Evolutionary conservation across 495 filamentous ascomycete species (phyloP).

Genomic region (Aspergillus conjunctus): DNA sequence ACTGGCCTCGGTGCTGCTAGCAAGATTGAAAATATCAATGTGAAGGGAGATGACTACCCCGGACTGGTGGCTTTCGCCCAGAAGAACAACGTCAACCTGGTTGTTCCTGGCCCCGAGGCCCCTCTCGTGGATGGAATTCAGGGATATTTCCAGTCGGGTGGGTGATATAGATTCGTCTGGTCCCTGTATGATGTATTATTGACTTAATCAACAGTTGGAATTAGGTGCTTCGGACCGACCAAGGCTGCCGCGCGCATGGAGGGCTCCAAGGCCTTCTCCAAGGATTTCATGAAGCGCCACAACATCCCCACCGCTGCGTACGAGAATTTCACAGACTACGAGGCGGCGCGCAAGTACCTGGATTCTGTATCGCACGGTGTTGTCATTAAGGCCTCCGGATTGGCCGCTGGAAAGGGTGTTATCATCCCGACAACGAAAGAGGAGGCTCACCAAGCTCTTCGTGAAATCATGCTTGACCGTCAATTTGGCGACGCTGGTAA

Average conservation of each 20-base stretch:
- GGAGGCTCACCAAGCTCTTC: slow-evolving; percentile 79
- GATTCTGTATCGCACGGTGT: slow-evolving; percentile 73
- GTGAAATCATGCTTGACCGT: slow-evolving; percentile 86
- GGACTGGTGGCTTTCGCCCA: slow-evolving; percentile 74
- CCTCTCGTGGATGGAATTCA: slow-evolving; percentile 92
- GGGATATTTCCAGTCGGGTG: slow-evolving; percentile 72
- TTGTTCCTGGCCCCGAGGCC: slow-evolving; percentile 89
- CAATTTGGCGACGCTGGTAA: slow-evolving; percentile 86
- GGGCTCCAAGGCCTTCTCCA: slow-evolving; percentile 94
- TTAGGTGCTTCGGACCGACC: slow-evolving; percentile 84
- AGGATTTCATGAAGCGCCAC: slow-evolving; percentile 96
- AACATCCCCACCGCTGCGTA: slow-evolving; percentile 89
- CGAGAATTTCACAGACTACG: slow-evolving; percentile 83
- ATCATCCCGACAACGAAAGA: slow-evolving; percentile 78
- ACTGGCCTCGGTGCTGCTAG: slow-evolving; percentile 63
- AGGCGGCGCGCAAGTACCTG: slow-evolving; percentile 73
- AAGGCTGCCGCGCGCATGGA: slow-evolving; percentile 88
- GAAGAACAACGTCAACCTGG: slow-evolving; percentile 74
- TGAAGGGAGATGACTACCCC: slow-evolving; percentile 74
- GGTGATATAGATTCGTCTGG: slow-evolving; percentile 7
- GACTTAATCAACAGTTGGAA: slow-evolving; percentile 55
- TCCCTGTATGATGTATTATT: slow-evolving; percentile 13
- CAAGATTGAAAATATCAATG: slow-evolving; percentile 73
- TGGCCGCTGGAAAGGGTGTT: slow-evolving; percentile 92
- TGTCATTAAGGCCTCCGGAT: slow-evolving; percentile 85